phyloP scores from a whole-genome alignment of 2,329 filamentous ascomycete genomes.

The Massarina eburnea region DNA sequence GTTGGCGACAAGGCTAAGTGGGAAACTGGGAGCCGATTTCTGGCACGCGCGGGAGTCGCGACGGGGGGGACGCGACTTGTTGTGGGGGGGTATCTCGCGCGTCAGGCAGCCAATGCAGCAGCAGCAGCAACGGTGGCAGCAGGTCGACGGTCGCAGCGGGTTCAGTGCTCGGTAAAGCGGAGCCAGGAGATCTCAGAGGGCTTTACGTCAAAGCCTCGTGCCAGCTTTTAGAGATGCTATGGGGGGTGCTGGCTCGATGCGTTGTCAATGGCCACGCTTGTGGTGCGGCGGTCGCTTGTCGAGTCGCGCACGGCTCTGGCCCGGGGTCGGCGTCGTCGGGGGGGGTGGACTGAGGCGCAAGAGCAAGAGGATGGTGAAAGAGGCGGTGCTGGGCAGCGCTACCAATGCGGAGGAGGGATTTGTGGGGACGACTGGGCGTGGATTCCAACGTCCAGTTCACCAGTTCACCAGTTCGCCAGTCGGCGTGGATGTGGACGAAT shows the following conservation, averaged over 20 bases:
- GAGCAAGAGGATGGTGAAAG: slow-evolving; percentile 34
- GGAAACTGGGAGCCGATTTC: slow-evolving; percentile 16
- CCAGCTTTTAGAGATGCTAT: too few species aligned
- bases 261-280: slow-evolving; percentile 48
- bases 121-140: too few species aligned
- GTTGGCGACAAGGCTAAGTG: too few species aligned
- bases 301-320: slow-evolving; percentile 33
- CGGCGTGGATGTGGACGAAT: slow-evolving; percentile 24
- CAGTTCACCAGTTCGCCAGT: slow-evolving; percentile 36
- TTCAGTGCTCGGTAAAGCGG: too few species aligned
- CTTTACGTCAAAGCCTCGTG: too few species aligned
- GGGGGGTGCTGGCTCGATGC: slow-evolving; percentile 35
- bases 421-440: too few species aligned
- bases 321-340: slow-evolving; percentile 36
- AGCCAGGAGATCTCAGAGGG: too few species aligned
- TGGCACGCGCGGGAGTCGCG: slow-evolving; percentile 26
- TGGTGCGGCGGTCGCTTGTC: slow-evolving; percentile 29
- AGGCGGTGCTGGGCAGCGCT: too few species aligned
- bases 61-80: slow-evolving; percentile 15
- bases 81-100: slow-evolving; percentile 25
- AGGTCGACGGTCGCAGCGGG: slow-evolving; percentile 14
- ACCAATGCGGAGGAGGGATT: too few species aligned
- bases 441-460: too few species aligned
- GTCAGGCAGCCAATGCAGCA: slow-evolving; percentile 23
- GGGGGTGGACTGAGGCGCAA: slow-evolving; percentile 22